A percentile compares a stretch with the other conserved stretches of the same genome.
phyloP scores from a whole-genome alignment of 2,329 filamentous ascomycete species.

The Botrytis sinoallii region DNA sequence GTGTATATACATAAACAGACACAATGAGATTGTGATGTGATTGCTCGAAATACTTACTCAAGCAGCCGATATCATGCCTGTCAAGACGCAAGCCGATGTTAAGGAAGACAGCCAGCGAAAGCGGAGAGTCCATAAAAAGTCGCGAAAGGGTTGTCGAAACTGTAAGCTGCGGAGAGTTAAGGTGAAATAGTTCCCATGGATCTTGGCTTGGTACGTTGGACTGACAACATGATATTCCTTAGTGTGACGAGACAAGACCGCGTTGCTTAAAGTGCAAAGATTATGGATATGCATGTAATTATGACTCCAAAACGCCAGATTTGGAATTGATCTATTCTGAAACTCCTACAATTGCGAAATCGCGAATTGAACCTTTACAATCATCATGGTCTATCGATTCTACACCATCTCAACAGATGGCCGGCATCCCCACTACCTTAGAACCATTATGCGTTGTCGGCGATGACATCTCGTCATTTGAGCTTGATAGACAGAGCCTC shows the following conservation, averaged over 20 bases:
- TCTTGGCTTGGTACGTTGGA: neutral
- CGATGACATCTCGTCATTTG: neutral
- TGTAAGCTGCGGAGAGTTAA: slow-evolving; percentile 55
- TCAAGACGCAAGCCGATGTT: neutral
- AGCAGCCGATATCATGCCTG: neutral
- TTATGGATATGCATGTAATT: slow-evolving; percentile 51
- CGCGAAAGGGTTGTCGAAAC: slow-evolving; percentile 53
- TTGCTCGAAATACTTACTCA: neutral
- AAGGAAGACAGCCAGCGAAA: slow-evolving; percentile 17
- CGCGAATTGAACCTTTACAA: neutral
- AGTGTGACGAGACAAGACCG: slow-evolving; percentile 55
- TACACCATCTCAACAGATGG: no score
- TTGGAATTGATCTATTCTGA: slow-evolving; percentile 34
- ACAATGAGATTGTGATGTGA: neutral
- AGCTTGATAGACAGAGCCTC: slow-evolving; percentile 29
- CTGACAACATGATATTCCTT: neutral
- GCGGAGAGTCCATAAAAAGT: slow-evolving; percentile 48
- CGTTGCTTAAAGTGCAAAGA: slow-evolving; percentile 47
- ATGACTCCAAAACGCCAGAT: slow-evolving; percentile 37
- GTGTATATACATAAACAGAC: neutral
- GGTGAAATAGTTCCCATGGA: slow-evolving; percentile 37
- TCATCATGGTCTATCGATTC: neutral
- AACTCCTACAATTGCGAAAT: neutral
- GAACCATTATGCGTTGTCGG: neutral
- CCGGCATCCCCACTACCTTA: neutral